Evolutionary conservation across 768 basidiomycete genomes (phyloP).

Genomic region (Hygrophorus russula): DNA sequence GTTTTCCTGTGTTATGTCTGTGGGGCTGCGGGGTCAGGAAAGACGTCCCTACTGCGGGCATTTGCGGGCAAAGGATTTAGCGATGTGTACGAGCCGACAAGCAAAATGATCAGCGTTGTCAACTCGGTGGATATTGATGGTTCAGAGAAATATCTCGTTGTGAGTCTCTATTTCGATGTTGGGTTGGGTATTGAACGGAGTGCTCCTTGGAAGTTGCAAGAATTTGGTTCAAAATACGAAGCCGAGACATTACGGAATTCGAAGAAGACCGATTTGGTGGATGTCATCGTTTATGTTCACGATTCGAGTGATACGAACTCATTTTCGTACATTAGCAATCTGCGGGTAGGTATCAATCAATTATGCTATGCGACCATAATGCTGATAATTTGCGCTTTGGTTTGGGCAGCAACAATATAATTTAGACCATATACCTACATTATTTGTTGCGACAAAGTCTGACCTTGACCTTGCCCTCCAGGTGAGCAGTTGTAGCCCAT

Average conservation of each 20-base stretch:
- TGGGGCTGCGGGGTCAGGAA: conserved; percentile 92
- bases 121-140: conserved; percentile 93
- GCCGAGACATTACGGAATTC: conserved; percentile 78
- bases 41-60: conserved; percentile 75
- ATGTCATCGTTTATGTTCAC: conserved; percentile 92
- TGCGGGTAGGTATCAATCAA: conserved; percentile 47
- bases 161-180: conserved; percentile 29
- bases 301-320: conserved; percentile 99
- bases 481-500: conserved; percentile 27
- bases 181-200: background rate
- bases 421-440: conserved; percentile 85
- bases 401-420: conserved; percentile 84
- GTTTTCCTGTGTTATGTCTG: conserved; percentile 92
- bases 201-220: conserved; percentile 59
- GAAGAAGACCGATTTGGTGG: conserved; percentile 86
- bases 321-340: conserved; percentile 95
- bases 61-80: conserved; percentile 79
- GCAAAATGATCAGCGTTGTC: conserved; percentile 83
- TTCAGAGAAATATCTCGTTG: conserved; percentile 92
- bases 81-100: conserved; percentile 77
- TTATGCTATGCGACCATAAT: background rate
- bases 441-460: conserved; percentile 98
- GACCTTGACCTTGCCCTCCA: conserved; percentile 95
- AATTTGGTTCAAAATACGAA: conserved; percentile 95
- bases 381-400: background rate